A percentile compares a stretch with the other conserved stretches of the same genome.
phyloP scores from a whole-genome alignment of 176 grass and related monocot species.

The Cenchrus fungigraminus region DNA sequence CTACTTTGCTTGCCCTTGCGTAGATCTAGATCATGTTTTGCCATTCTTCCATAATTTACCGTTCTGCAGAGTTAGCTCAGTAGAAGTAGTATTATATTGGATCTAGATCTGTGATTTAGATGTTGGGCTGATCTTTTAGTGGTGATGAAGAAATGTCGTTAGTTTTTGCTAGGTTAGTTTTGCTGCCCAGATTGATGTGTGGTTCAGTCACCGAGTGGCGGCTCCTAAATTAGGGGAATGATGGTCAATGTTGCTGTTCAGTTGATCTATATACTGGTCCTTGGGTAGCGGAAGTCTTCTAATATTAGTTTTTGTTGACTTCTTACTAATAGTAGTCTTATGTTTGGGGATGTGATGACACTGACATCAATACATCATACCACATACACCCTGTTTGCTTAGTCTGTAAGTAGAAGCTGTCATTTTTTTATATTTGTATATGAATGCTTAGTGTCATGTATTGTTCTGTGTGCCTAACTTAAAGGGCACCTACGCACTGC shows the following conservation, averaged over 20 bases:
- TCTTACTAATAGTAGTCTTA: not conserved
- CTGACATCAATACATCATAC: not conserved
- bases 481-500: not conserved
- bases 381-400: not conserved
- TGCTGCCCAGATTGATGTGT: not conserved
- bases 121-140: not conserved
- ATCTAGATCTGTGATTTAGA: slow-evolving; percentile 16
- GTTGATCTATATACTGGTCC: slow-evolving; percentile 7
- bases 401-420: too few relatives aligned
- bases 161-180: not conserved
- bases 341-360: not conserved
- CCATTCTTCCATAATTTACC: not conserved
- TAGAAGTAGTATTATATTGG: not conserved
- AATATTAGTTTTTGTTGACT: slow-evolving; percentile 2
- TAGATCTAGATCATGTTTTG: slow-evolving; percentile 3
- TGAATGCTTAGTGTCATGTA: not conserved
- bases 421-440: not conserved
- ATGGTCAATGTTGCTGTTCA: not conserved
- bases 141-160: not conserved
- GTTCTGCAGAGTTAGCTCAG: not conserved
- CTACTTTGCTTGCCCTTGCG: not conserved
- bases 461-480: not conserved
- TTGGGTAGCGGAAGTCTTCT: not conserved
- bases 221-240: not conserved
- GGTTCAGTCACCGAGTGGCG: not conserved